Evolutionary conservation across 257 asterid genomes (phyloP).

Genomic region (Osmanthus fragrans): DNA sequence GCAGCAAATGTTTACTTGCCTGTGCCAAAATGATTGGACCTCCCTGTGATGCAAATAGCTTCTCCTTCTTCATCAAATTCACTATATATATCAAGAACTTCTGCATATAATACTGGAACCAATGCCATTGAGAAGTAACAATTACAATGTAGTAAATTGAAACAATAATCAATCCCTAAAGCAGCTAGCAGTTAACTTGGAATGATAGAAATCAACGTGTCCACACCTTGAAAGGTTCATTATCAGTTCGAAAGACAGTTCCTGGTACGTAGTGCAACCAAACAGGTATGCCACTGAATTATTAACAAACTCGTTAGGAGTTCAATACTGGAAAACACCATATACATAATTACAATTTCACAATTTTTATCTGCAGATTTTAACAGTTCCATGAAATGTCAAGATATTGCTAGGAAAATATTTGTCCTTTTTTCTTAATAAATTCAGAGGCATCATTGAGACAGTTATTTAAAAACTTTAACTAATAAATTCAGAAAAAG

Average conservation of each 20-base stretch:
- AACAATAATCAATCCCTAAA: neutral
- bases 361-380: neutral
- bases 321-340: neutral
- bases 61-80: slow-evolving; percentile 77
- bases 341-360: neutral
- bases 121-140: slow-evolving; percentile 1
- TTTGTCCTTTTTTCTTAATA: too few relatives aligned
- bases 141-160: neutral
- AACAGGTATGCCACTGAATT: slow-evolving; percentile 83
- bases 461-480: slow-evolving; percentile 4
- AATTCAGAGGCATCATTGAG: neutral
- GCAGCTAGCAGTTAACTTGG: neutral
- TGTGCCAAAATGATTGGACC: slow-evolving; percentile 89
- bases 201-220: neutral
- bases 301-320: slow-evolving; percentile 23
- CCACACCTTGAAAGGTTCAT: slow-evolving; percentile 73
- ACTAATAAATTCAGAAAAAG: neutral
- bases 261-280: slow-evolving; percentile 94
- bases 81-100: slow-evolving; percentile 73
- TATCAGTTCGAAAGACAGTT: slow-evolving; percentile 88
- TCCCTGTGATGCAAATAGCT: slow-evolving; percentile 81
- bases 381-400: neutral
- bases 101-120: slow-evolving; percentile 74
- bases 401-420: neutral
- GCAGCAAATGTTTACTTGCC: slow-evolving; percentile 42